phyloP scores from a whole-genome alignment of 1,284 basidiomycete species.

The Termitomyces sp. region DNA sequence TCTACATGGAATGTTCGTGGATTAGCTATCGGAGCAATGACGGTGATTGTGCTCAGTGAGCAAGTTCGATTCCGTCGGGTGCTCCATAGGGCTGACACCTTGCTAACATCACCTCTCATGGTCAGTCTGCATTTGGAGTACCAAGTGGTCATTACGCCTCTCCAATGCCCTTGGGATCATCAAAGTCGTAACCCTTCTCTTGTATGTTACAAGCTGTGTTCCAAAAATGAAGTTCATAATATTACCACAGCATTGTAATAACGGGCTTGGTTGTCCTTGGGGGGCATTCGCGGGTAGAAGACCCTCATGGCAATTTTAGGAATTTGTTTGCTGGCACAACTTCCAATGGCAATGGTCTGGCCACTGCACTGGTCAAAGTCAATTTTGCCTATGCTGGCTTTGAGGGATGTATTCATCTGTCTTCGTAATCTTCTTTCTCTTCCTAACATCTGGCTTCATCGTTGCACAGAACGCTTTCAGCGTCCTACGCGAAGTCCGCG shows the following conservation, averaged over 20 bases:
- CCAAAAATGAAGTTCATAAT: not conserved
- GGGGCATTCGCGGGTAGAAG: slow-evolving; percentile 38
- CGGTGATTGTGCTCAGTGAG: slow-evolving; percentile 26
- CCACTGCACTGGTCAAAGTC: slow-evolving; percentile 38
- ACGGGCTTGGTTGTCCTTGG: slow-evolving; percentile 45
- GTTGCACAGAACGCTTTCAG: slow-evolving; percentile 25
- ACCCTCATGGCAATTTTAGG: slow-evolving; percentile 45
- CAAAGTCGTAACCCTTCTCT: slow-evolving; percentile 26
- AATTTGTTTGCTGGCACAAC: slow-evolving; percentile 43
- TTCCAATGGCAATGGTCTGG: slow-evolving; percentile 37
- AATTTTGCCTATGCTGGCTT: slow-evolving; percentile 43
- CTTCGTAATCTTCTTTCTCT: not conserved
- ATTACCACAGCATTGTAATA: slow-evolving; percentile 27
- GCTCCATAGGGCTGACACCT: not conserved
- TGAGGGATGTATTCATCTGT: slow-evolving; percentile 19
- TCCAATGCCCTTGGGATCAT: slow-evolving; percentile 18
- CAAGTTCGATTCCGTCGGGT: not conserved
- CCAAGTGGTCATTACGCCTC: slow-evolving; percentile 21
- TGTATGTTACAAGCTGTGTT: slow-evolving; percentile 19
- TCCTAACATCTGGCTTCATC: not conserved
- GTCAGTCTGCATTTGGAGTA: slow-evolving; percentile 26
- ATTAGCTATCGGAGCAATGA: slow-evolving; percentile 30
- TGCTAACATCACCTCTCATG: not conserved
- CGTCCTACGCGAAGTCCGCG: slow-evolving; percentile 38
- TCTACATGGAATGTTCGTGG: slow-evolving; percentile 30